phyloP scores from a whole-genome alignment of 192 early-diverging fungal genomes.

The Dispira simplex region DNA sequence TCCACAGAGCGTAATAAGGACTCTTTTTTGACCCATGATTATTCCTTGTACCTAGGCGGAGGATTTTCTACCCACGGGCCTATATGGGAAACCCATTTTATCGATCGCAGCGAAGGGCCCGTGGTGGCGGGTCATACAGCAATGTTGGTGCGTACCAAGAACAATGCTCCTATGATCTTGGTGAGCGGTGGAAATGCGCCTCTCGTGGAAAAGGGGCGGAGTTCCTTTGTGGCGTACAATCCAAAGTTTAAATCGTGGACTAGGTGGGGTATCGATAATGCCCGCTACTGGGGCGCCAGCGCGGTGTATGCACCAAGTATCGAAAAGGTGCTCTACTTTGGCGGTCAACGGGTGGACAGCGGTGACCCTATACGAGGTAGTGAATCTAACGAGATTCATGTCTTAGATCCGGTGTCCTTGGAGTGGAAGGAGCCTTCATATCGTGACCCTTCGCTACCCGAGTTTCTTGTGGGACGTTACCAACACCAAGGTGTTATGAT shows the following conservation, averaged over 20 bases:
- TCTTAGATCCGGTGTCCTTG: conserved; percentile 6
- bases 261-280: conserved; percentile 5
- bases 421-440: neutral
- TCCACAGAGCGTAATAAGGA: no score
- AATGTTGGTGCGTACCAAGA: conserved; percentile 13
- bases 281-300: conserved; percentile 1
- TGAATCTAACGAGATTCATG: neutral
- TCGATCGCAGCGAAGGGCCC: conserved; percentile 3
- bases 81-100: neutral
- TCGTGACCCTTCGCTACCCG: conserved; percentile 13
- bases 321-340: conserved; percentile 1
- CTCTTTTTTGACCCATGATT: neutral
- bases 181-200: conserved; percentile 20
- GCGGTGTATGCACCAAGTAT: conserved; percentile 8
- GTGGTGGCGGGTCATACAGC: conserved; percentile 20
- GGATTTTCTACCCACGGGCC: conserved; percentile 2
- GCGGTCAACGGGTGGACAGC: neutral
- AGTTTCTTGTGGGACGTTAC: conserved; percentile 17
- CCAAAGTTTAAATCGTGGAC: conserved; percentile 2
- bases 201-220: conserved; percentile 8
- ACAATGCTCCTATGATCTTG: conserved; percentile 20
- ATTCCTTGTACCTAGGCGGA: conserved; percentile 3
- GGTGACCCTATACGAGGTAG: neutral
- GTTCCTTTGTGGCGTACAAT: conserved; percentile 6
- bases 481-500: conserved; percentile 22